Base-by-base conservation (phyloP, 805 yeast species). In the Candida takata region DNA sequence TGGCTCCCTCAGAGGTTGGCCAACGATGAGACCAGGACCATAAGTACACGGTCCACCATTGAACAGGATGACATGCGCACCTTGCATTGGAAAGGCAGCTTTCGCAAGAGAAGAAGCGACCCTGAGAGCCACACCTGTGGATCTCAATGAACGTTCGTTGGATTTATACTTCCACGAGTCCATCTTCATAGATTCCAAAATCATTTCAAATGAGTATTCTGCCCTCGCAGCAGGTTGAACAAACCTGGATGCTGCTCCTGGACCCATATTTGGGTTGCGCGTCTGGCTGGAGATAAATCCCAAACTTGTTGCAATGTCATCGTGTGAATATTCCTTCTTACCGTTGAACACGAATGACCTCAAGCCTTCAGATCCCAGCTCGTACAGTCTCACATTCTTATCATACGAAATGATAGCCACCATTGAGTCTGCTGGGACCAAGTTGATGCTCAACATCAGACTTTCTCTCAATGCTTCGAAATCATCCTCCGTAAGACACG, bases 11-110 rank as follows among this genome's bases (percentile, higher is more conserved):
- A 77, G 60, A 18, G 62, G 57, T n/a, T 66, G 58, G 7, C 70
- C 69, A 9, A 78, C 84, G 24, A 79, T 72, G 26, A 60, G 50
- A 3, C 85, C 86, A 3, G 82, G 81, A 2, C 84, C 84, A 41
- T 60, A 59, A 0, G 84, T 79, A 45, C 81, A 72, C 6, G 81
- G 77, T 1, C 85, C 85, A 20, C 77, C 82, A 5, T 72, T 51
- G 47, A 78, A 78, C 17, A 70, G 54, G 50, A 76, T 52, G 5
- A 77, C 51, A 33, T 74, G 75, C 0, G 77, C 73, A 1, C 82
- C 82, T 2, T 70, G 58, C 20, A 70, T 65, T 1, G 72, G 63
- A 31, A 60, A 65, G 7, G 70, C 46, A 4, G 55, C 48, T 28
- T 60, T 52, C 39, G 69, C 28, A 45, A 69, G 33, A 51, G 58